Evolutionary conservation across 2,329 filamentous ascomycete species (phyloP).

Genomic region (Alternaria brassicicola): DNA sequence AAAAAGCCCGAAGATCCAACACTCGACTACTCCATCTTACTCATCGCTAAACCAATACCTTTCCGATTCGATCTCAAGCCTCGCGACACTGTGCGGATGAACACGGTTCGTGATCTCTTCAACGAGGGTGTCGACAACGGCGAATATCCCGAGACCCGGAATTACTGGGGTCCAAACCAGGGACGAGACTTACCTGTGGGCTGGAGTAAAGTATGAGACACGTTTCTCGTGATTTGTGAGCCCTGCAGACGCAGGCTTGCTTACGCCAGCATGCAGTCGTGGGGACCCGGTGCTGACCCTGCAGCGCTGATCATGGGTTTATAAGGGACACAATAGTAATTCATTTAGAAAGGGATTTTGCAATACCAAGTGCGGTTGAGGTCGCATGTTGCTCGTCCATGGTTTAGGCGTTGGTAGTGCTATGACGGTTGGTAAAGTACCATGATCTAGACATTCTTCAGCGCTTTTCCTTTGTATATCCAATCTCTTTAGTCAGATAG

Average conservation of each 20-base stretch:
- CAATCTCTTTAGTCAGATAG: background rate
- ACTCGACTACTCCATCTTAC: conserved; percentile 52
- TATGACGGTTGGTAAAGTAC: background rate
- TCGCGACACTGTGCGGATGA: conserved; percentile 41
- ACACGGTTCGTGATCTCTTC: conserved; percentile 44
- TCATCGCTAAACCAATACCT: conserved; percentile 55
- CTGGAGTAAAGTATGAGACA: conserved; percentile 44
- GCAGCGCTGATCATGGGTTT: background rate
- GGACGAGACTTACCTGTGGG: conserved; percentile 41
- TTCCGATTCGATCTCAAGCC: conserved; percentile 52
- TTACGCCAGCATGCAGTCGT: background rate
- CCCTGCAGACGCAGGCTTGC: conserved; percentile 12
- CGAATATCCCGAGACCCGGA: conserved; percentile 45
- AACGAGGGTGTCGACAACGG: conserved; percentile 46
- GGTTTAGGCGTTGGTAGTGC: conserved; percentile 10
- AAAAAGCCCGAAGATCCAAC: conserved; percentile 49
- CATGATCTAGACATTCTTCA: background rate
- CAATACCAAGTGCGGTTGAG: background rate
- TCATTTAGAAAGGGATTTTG: background rate
- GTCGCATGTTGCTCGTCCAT: conserved; percentile 2
- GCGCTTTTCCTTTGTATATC: background rate
- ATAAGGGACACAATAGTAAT: background rate
- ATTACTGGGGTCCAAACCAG: conserved; percentile 50
- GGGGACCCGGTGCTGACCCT: conserved; percentile 21
- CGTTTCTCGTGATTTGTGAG: background rate